Conservation (phyloP, 176 grass and related monocot species). For the Melocanna baccifera region DNA sequence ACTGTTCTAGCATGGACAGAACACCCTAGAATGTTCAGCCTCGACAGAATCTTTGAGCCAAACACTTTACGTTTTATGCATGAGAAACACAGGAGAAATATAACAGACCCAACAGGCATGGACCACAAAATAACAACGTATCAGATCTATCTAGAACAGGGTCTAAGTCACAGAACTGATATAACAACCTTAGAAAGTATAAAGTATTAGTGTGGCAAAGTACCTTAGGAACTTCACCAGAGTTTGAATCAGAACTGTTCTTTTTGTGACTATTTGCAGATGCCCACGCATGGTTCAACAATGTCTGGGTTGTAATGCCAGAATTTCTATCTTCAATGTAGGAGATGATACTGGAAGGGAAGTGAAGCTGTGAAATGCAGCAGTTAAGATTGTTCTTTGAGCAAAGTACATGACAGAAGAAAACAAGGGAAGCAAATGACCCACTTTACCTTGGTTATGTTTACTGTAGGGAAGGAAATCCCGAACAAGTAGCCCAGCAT, state of each 20-base stretch:
- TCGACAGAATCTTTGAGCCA: background rate
- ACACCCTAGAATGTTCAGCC: background rate
- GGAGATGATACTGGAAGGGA: slow-evolving; percentile 81
- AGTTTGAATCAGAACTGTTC: slow-evolving; percentile 53
- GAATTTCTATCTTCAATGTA: slow-evolving; percentile 87
- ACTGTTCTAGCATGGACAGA: background rate
- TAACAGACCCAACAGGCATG: background rate
- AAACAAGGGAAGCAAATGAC: slow-evolving; percentile 17
- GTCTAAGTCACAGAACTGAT: background rate
- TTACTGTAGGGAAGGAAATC: slow-evolving; percentile 74
- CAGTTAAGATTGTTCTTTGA: background rate
- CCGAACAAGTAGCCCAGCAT: slow-evolving; percentile 84
- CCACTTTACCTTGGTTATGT: slow-evolving; percentile 62
- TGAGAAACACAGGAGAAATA: slow-evolving; percentile 14
- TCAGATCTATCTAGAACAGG: background rate
- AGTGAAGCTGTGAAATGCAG: slow-evolving; percentile 48
- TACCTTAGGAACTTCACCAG: slow-evolving; percentile 76
- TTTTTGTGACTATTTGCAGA: slow-evolving; percentile 71
- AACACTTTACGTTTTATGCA: background rate
- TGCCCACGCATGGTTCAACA: slow-evolving; percentile 75
- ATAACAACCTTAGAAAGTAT: background rate
- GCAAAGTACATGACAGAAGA: background rate
- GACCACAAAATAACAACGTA: background rate
- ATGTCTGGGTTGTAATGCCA: slow-evolving; percentile 82
- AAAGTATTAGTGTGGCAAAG: slow-evolving; percentile 16